phyloP scores from a whole-genome alignment of 106 monocot genomes.

The Gastrodia elata region DNA sequence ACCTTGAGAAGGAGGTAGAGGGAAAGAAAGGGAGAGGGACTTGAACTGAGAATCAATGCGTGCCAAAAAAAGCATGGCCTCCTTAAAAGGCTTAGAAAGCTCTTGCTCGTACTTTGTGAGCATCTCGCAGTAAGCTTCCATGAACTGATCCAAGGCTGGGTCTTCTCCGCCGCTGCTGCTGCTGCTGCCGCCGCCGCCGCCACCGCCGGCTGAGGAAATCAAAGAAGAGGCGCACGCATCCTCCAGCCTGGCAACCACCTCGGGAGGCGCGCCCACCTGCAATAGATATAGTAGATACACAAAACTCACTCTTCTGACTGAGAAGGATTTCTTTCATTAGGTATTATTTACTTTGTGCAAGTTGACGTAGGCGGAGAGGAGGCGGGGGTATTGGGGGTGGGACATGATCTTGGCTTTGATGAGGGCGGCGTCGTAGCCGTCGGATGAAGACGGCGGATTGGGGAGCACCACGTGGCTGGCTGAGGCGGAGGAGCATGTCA shows the following conservation, averaged over 20 bases:
- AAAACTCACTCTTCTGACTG: no score
- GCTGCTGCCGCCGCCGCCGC: neutral
- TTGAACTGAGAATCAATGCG: constrained; percentile 65
- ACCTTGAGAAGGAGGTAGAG: constrained; percentile 25
- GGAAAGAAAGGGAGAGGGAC: constrained; percentile 38
- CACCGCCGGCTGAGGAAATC: constrained; percentile 6
- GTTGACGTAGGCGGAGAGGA: constrained; percentile 59
- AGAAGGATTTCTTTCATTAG: neutral
- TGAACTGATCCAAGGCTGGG: constrained; percentile 69
- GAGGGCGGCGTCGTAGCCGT: constrained; percentile 9
- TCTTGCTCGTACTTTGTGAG: constrained; percentile 65
- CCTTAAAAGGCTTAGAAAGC: constrained; percentile 66
- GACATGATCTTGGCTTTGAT: constrained; percentile 75
- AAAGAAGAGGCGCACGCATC: constrained; percentile 39
- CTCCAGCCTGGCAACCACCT: constrained; percentile 63
- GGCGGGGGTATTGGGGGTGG: constrained; percentile 59
- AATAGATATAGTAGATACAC: neutral
- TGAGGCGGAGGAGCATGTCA: constrained; percentile 10
- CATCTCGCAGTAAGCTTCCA: constrained; percentile 87
- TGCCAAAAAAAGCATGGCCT: constrained; percentile 66
- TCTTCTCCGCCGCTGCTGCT: constrained; percentile 27
- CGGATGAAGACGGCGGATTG: neutral
- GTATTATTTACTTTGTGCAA: constrained; percentile 53
- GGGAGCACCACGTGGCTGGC: constrained; percentile 7
- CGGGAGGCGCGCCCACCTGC: constrained; percentile 62